phyloP scores from a whole-genome alignment of 2,329 filamentous ascomycete species.

The Diplocarpon mali region DNA sequence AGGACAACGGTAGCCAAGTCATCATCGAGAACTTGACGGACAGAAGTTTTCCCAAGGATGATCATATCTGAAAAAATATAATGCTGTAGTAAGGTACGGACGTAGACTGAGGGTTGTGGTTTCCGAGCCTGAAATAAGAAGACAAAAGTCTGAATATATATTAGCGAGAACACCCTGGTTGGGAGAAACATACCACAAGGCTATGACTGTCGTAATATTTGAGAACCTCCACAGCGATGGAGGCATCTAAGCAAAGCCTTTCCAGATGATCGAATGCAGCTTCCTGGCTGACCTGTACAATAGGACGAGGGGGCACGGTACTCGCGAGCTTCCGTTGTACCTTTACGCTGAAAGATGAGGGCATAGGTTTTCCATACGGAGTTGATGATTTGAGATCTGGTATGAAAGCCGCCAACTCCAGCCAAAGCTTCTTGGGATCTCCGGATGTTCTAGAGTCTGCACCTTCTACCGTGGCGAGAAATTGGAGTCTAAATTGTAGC shows the following conservation, averaged over 20 bases:
- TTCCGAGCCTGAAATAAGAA: conserved; percentile 65
- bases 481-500: conserved; percentile 53
- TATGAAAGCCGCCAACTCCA: conserved; percentile 34
- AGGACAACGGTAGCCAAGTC: conserved; percentile 72
- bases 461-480: conserved; percentile 43
- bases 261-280: conserved; percentile 61
- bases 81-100: conserved; percentile 67
- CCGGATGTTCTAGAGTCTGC: conserved; percentile 37
- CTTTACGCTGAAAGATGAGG: conserved; percentile 79
- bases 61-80: conserved; percentile 64
- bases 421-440: conserved; percentile 32
- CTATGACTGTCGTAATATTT: conserved; percentile 58
- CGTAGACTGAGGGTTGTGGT: conserved; percentile 73
- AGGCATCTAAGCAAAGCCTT: conserved; percentile 60
- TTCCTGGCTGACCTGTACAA: conserved; percentile 64
- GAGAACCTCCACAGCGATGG: conserved; percentile 56
- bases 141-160: conserved; percentile 50
- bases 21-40: conserved; percentile 66
- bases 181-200: conserved; percentile 46
- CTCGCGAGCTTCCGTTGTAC: conserved; percentile 86
- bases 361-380: conserved; percentile 50
- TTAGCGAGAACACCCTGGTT: conserved; percentile 1
- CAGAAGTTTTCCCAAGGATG: conserved; percentile 54
- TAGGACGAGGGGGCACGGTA: conserved; percentile 84
- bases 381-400: conserved; percentile 48